phyloP scores from a whole-genome alignment of 2,329 filamentous ascomycete species.

The Geoglossum cookeanum region DNA sequence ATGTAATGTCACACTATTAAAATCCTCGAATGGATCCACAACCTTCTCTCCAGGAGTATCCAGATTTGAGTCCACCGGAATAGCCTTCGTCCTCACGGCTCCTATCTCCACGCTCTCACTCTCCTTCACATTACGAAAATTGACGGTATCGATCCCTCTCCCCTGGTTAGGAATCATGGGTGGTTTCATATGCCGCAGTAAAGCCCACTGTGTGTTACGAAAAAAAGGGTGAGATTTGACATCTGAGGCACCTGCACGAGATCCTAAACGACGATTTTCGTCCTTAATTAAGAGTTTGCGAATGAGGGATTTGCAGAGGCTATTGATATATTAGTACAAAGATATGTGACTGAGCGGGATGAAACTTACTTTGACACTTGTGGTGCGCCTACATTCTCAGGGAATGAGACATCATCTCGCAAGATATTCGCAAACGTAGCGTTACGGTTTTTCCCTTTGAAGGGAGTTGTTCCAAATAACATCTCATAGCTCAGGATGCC shows the following conservation, averaged over 20 bases:
- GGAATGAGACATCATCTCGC: constrained; percentile 87
- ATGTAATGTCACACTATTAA: constrained; percentile 93
- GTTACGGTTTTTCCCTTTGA: constrained; percentile 98
- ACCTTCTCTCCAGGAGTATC: constrained; percentile 68
- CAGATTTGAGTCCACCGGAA: constrained; percentile 69
- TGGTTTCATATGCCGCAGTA: constrained; percentile 94
- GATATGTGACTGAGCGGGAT: neutral
- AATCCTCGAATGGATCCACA: constrained; percentile 89
- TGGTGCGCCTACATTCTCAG: constrained; percentile 65
- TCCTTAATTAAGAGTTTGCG: constrained; percentile 96
- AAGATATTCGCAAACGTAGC: constrained; percentile 96
- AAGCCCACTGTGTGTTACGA: constrained; percentile 84
- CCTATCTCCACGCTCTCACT: constrained; percentile 82
- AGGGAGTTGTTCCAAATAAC: constrained; percentile 94
- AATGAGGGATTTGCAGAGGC: constrained; percentile 90
- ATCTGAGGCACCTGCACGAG: constrained; percentile 85
- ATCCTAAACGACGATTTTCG: constrained; percentile 80
- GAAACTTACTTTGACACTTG: constrained; percentile 74
- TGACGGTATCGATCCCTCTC: constrained; percentile 78
- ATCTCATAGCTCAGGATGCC: constrained; percentile 97
- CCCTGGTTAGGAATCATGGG: constrained; percentile 89
- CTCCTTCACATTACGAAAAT: constrained; percentile 97
- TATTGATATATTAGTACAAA: constrained; percentile 21
- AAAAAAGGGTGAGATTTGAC: constrained; percentile 96
- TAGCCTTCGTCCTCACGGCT: constrained; percentile 44